A percentile compares a stretch with the other conserved stretches of the same genome.
phyloP scores from a whole-genome alignment of 2,329 filamentous ascomycete species.

The Pseudocercospora fijiensis region DNA sequence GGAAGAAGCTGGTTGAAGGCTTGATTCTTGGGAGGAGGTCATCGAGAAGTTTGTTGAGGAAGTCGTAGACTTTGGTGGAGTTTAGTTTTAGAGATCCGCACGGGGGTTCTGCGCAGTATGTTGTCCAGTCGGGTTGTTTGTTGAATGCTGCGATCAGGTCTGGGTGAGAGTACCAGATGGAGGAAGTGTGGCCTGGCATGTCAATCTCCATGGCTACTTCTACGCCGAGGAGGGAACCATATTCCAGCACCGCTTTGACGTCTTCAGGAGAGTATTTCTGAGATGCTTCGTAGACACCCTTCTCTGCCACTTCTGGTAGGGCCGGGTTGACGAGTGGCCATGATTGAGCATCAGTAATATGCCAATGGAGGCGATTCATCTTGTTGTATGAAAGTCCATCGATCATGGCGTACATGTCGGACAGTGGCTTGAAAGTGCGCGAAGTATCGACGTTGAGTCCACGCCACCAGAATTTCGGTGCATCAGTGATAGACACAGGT shows the following conservation, averaged over 20 bases:
- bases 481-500: conserved; percentile 70
- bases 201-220: conserved; percentile 75
- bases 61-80: conserved; percentile 65
- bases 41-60: conserved; percentile 69
- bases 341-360: conserved; percentile 79
- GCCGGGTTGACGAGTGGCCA: conserved; percentile 81
- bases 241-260: conserved; percentile 65
- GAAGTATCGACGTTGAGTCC: conserved; percentile 78
- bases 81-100: conserved; percentile 73
- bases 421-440: conserved; percentile 67
- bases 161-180: conserved; percentile 65
- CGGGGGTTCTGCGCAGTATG: conserved; percentile 56
- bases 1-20: conserved; percentile 73
- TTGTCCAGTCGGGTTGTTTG: conserved; percentile 53
- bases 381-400: conserved; percentile 77
- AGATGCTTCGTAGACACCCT: conserved; percentile 69
- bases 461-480: conserved; percentile 72
- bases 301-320: conserved; percentile 67
- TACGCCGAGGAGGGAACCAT: conserved; percentile 67
- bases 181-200: conserved; percentile 75
- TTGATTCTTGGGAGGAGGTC: conserved; percentile 72
- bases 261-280: conserved; percentile 67
- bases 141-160: conserved; percentile 68
- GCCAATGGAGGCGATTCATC: conserved; percentile 77
- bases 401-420: conserved; percentile 70